phyloP scores from a whole-genome alignment of 116 monocot genomes.

The Phalaenopsis hybrid region DNA sequence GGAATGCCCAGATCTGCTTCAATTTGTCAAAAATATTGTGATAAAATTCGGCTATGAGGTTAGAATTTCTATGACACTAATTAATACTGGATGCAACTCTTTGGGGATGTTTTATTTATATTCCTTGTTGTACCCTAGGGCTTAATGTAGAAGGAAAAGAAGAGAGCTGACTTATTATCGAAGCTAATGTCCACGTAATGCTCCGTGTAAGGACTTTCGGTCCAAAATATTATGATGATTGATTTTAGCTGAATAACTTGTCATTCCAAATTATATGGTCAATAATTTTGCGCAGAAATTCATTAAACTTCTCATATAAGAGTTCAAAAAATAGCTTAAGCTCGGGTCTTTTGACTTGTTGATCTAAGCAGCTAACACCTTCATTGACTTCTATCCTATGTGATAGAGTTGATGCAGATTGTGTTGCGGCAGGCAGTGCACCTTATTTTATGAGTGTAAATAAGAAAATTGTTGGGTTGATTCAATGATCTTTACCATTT shows the following conservation, averaged over 20 bases:
- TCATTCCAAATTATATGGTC: neutral
- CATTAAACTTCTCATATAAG: neutral
- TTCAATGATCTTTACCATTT: neutral
- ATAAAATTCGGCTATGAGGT: slow-evolving; percentile 54
- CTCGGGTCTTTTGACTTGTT: neutral
- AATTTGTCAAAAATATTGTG: slow-evolving; percentile 43
- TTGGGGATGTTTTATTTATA: neutral
- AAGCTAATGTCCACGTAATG: neutral
- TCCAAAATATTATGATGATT: neutral
- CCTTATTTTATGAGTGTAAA: neutral
- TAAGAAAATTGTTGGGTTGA: neutral
- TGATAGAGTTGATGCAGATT: neutral
- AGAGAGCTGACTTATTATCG: neutral
- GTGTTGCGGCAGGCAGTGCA: neutral
- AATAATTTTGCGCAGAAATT: neutral
- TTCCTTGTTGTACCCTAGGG: neutral
- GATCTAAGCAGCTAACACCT: neutral
- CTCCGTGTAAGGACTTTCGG: neutral
- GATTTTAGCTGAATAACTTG: neutral
- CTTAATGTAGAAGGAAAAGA: neutral
- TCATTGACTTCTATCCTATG: neutral
- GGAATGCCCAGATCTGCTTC: slow-evolving; percentile 42
- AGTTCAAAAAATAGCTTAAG: neutral
- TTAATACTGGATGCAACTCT: neutral
- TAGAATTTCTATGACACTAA: neutral